Conservation (phyloP, 768 basidiomycete species). For the Suillus plorans region DNA sequence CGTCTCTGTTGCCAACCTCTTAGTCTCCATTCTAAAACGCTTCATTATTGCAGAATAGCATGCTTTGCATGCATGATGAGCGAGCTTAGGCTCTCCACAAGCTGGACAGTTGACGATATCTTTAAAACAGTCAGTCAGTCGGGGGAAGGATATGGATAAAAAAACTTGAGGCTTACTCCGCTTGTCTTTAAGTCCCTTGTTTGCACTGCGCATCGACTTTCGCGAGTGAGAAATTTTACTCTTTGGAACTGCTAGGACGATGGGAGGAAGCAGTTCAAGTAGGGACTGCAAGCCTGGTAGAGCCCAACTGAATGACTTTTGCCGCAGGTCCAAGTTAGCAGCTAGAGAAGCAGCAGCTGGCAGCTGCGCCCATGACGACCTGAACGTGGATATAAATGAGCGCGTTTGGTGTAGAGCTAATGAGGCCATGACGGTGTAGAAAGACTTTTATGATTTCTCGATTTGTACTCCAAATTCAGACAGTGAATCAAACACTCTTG, state of each 20-base stretch:
- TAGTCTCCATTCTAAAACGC: constrained; percentile 21
- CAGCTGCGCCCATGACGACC: constrained; percentile 23
- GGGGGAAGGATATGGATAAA: not conserved
- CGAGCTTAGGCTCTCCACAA: constrained; percentile 85
- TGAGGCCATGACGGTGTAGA: constrained; percentile 38
- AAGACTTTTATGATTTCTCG: constrained; percentile 4
- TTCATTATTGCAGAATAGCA: constrained; percentile 55
- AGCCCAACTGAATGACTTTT: constrained; percentile 32
- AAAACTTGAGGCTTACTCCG: constrained; percentile 55
- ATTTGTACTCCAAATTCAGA: constrained; percentile 2
- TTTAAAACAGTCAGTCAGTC: constrained; percentile 30
- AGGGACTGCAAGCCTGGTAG: constrained; percentile 46
- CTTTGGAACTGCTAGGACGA: constrained; percentile 92
- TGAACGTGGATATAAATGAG: constrained; percentile 23
- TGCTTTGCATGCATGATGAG: constrained; percentile 81
- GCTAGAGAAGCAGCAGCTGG: constrained; percentile 17
- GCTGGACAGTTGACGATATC: constrained; percentile 91
- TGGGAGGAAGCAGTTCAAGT: constrained; percentile 79
- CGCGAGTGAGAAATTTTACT: constrained; percentile 90
- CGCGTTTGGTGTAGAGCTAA: constrained; percentile 35
- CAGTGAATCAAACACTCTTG: constrained; percentile 12
- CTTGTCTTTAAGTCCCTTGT: constrained; percentile 94
- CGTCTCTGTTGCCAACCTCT: constrained; percentile 7
- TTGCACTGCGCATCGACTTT: constrained; percentile 92
- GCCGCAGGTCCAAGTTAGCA: constrained; percentile 20